phyloP scores from a whole-genome alignment of 1,284 basidiomycete genomes.

The Peniophora sp. region DNA sequence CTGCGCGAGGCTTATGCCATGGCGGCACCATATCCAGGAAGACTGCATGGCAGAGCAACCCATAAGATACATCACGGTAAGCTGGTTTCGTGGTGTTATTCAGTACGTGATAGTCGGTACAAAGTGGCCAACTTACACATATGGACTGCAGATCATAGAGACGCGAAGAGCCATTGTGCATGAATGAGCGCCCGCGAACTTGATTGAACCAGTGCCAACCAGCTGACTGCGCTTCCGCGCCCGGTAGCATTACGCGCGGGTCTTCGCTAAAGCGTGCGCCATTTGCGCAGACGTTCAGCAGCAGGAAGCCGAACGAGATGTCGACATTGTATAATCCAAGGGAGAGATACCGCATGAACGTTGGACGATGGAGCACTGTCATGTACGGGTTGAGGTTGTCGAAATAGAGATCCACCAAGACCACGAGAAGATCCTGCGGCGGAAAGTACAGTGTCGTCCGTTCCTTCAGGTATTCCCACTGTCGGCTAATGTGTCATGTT shows the following conservation, averaged over 20 bases:
- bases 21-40: constrained; percentile 40
- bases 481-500: no score
- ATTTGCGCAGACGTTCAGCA: constrained; percentile 69
- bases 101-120: no score
- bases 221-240: constrained; percentile 41
- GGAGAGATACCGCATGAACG: constrained; percentile 55
- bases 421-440: constrained; percentile 49
- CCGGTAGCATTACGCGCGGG: constrained; percentile 48
- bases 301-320: constrained; percentile 54
- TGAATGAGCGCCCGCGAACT: constrained; percentile 46
- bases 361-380: constrained; percentile 70
- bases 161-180: constrained; percentile 46
- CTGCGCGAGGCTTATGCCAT: constrained; percentile 41
- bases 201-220: constrained; percentile 73
- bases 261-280: constrained; percentile 65
- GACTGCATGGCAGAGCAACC: constrained; percentile 40
- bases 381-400: constrained; percentile 46
- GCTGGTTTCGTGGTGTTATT: background rate
- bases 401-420: constrained; percentile 62
- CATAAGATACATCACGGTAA: constrained; percentile 26
- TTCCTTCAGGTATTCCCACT: background rate
- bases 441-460: constrained; percentile 34
- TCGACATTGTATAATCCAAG: constrained; percentile 51
- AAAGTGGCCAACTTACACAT: constrained; percentile 21
- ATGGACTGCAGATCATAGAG: constrained; percentile 64